A percentile compares a stretch with the other conserved stretches of the same genome.
These are phyloP conservation scores for Candida cerambycidarum DNA, from an alignment of 805 yeast species.

Conservation along the genomic window DNA sequence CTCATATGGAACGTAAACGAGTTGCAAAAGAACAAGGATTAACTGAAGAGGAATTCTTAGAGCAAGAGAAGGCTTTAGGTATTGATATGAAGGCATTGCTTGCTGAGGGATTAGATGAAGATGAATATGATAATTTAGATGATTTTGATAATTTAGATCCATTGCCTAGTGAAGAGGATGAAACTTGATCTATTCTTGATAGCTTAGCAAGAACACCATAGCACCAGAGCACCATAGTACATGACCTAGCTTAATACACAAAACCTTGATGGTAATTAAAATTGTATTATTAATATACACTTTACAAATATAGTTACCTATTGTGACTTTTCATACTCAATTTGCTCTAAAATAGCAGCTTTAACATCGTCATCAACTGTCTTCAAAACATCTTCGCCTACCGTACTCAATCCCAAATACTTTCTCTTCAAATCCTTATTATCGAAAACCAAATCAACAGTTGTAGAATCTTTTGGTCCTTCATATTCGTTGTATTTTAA, in stretches of 20 bases:
- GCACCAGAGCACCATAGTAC: too few species aligned
- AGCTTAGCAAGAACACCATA: too few species aligned
- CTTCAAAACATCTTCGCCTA: slow-evolving; percentile 56
- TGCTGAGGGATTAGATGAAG: slow-evolving; percentile 12
- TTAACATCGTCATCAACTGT: slow-evolving; percentile 52
- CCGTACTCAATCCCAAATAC: slow-evolving; percentile 63
- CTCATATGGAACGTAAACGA: slow-evolving; percentile 42
- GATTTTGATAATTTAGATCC: slow-evolving; percentile 7
- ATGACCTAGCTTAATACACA: too few species aligned
- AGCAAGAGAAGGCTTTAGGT: slow-evolving; percentile 12
- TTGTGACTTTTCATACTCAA: slow-evolving; percentile 41
- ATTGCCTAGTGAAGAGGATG: background rate
- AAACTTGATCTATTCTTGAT: too few species aligned
- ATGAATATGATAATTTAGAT: slow-evolving; percentile 8
- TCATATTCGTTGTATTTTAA: slow-evolving; percentile 25
- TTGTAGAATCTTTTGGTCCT: slow-evolving; percentile 27
- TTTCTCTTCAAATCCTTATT: slow-evolving; percentile 47
- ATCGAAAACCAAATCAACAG: slow-evolving; percentile 46
- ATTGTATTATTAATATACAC: too few species aligned
- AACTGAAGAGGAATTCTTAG: slow-evolving; percentile 12
- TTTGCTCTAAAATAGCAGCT: slow-evolving; percentile 63
- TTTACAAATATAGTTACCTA: background rate
- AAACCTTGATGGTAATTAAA: background rate
- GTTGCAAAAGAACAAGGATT: slow-evolving; percentile 16
- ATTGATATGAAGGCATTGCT: slow-evolving; percentile 10